Conservation (phyloP, 1,284 basidiomycete genomes). For the Malassezia nana region DNA sequence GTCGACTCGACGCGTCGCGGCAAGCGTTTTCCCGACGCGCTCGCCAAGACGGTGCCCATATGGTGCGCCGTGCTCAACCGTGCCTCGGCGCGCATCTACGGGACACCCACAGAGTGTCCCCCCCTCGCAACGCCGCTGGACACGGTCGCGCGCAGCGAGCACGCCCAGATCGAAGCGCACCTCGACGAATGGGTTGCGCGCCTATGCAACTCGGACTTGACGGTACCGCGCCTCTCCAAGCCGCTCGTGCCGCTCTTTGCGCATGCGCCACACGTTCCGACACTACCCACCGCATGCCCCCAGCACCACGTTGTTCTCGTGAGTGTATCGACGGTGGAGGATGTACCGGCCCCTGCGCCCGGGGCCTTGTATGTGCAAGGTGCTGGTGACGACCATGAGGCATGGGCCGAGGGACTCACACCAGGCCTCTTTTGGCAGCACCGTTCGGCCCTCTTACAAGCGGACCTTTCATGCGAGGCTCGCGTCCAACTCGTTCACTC, state of each 20-base stretch:
- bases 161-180: slow-evolving; percentile 59
- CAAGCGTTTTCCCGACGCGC: slow-evolving; percentile 85
- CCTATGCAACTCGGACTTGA: slow-evolving; percentile 53
- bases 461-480: slow-evolving; percentile 49
- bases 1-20: slow-evolving; percentile 89
- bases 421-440: slow-evolving; percentile 65
- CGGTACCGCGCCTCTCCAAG: slow-evolving; percentile 48
- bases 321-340: slow-evolving; percentile 51
- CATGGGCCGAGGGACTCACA: slow-evolving; percentile 69
- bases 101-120: slow-evolving; percentile 28
- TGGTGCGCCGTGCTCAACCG: slow-evolving; percentile 89
- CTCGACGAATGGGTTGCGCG: slow-evolving; percentile 61
- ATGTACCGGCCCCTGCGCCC: not conserved
- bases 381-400: slow-evolving; percentile 77
- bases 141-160: slow-evolving; percentile 53
- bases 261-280: slow-evolving; percentile 6
- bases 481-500: slow-evolving; percentile 54
- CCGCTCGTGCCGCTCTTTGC: slow-evolving; percentile 64
- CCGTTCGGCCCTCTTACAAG: slow-evolving; percentile 53
- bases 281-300: not conserved
- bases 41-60: slow-evolving; percentile 86
- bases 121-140: slow-evolving; percentile 26
- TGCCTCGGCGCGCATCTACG: slow-evolving; percentile 50
- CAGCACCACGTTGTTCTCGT: slow-evolving; percentile 12
- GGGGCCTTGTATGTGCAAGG: slow-evolving; percentile 64